phyloP scores from a whole-genome alignment of 805 yeast genomes.

The Candida michaelii region DNA sequence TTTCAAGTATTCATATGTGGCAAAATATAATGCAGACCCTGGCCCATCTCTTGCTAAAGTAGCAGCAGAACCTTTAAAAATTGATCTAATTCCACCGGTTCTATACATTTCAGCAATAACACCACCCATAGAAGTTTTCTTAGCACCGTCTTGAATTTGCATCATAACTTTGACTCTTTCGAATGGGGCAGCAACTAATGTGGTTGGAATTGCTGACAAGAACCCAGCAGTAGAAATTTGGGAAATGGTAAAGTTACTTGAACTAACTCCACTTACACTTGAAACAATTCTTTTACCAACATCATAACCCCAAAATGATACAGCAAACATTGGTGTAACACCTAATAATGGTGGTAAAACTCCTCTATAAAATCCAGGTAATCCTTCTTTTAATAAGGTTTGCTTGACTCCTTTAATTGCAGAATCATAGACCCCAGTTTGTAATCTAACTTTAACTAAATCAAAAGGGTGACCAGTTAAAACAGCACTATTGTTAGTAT shows the following conservation, averaged over 20 bases:
- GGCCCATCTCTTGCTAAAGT: constrained; percentile 97
- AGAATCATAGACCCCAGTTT: constrained; percentile 70
- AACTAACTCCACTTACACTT: constrained; percentile 35
- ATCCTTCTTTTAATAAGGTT: constrained; percentile 74
- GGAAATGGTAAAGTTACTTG: constrained; percentile 51
- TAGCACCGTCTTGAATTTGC: constrained; percentile 61
- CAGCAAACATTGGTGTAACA: constrained; percentile 98
- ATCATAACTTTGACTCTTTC: constrained; percentile 93
- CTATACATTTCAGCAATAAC: constrained; percentile 68
- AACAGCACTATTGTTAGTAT: constrained; percentile 61
- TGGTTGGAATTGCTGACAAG: constrained; percentile 91
- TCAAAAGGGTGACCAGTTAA: constrained; percentile 97
- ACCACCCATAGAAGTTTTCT: constrained; percentile 48
- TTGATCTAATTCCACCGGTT: constrained; percentile 79
- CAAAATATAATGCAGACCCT: constrained; percentile 93
- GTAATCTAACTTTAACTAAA: constrained; percentile 86
- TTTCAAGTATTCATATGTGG: constrained; percentile 86
- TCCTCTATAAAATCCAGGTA: constrained; percentile 84
- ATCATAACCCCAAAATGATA: constrained; percentile 98
- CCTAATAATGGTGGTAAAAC: constrained; percentile 94
- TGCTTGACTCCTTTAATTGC: constrained; percentile 66
- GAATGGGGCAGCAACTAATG: constrained; percentile 95
- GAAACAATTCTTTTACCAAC: constrained; percentile 79
- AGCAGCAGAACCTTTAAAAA: constrained; percentile 89
- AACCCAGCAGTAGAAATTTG: constrained; percentile 92